Percentiles rank a stretch among this genome's conserved stretches.
Evolutionary conservation across 2,329 filamentous ascomycete species (phyloP).

Genomic region (Aspergillus chevalieri): DNA sequence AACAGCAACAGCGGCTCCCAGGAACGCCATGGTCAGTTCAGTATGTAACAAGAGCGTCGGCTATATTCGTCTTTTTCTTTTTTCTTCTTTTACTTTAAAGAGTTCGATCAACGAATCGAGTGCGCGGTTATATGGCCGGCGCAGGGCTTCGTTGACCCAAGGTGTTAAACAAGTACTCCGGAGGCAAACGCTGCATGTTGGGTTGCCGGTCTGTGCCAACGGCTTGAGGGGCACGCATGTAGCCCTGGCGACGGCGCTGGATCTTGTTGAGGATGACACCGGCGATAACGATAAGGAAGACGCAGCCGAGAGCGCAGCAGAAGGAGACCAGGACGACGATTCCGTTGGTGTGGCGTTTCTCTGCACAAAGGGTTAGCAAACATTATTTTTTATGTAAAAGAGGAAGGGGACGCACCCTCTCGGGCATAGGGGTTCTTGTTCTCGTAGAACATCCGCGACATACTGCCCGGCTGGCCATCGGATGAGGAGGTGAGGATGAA

Average conservation of each 20-base stretch:
- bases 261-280: constrained; percentile 44
- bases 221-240: constrained; percentile 40
- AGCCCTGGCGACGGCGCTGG: constrained; percentile 43
- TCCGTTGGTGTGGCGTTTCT: constrained; percentile 36
- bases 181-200: constrained; percentile 41
- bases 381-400: background rate
- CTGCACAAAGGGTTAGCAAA: constrained; percentile 17
- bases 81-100: background rate
- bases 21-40: no score
- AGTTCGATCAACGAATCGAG: no score
- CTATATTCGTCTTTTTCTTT: constrained; percentile 1
- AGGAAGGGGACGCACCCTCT: constrained; percentile 38
- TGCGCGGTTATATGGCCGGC: constrained; percentile 25
- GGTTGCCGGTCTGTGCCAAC: constrained; percentile 41
- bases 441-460: constrained; percentile 78
- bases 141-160: constrained; percentile 30
- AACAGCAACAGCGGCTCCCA: background rate
- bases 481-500: constrained; percentile 71
- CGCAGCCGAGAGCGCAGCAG: constrained; percentile 42
- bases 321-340: constrained; percentile 43
- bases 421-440: constrained; percentile 68
- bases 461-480: constrained; percentile 61
- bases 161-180: constrained; percentile 42
- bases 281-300: constrained; percentile 43
- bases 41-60: no score